These are phyloP conservation scores for Cordia subcordata DNA, from an alignment of 257 asterid species.

Conservation along the genomic window DNA sequence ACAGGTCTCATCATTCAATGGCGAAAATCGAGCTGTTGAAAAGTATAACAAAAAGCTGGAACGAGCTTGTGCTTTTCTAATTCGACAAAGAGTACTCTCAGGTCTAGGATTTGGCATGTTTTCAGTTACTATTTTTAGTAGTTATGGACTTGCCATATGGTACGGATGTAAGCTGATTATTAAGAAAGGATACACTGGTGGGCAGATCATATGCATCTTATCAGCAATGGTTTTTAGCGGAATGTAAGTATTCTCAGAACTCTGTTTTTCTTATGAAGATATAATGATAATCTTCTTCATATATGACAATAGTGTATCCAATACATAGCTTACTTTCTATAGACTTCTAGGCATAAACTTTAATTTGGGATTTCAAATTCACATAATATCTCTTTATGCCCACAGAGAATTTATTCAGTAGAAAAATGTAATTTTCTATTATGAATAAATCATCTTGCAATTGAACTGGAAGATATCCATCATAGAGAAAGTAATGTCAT, in stretches of 20 bases:
- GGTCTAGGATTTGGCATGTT: constrained; percentile 58
- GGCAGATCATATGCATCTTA: constrained; percentile 45
- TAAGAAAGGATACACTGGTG: constrained; percentile 45
- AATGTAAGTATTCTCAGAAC: constrained; percentile 25
- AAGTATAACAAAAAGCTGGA: constrained; percentile 39
- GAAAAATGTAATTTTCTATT: too few species aligned
- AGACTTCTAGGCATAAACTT: neutral
- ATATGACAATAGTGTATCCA: neutral
- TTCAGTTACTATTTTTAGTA: constrained; percentile 32
- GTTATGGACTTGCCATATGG: constrained; percentile 70
- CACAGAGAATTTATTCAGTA: too few species aligned
- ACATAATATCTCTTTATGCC: neutral
- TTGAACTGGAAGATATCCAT: too few species aligned
- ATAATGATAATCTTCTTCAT: neutral
- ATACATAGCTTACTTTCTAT: too few species aligned
- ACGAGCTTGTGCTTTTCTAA: constrained; percentile 44
- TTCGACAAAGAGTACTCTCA: constrained; percentile 51
- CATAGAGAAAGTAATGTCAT: too few species aligned
- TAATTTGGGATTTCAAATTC: too few species aligned
- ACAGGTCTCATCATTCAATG: constrained; percentile 71
- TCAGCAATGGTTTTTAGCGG: constrained; percentile 42
- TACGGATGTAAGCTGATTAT: constrained; percentile 54
- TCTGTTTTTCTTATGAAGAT: neutral
- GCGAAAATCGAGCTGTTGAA: constrained; percentile 42
- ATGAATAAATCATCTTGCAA: too few species aligned